Base-by-base conservation (phyloP, 495 filamentous ascomycete genomes). In the Cudoniella acicularis region DNA sequence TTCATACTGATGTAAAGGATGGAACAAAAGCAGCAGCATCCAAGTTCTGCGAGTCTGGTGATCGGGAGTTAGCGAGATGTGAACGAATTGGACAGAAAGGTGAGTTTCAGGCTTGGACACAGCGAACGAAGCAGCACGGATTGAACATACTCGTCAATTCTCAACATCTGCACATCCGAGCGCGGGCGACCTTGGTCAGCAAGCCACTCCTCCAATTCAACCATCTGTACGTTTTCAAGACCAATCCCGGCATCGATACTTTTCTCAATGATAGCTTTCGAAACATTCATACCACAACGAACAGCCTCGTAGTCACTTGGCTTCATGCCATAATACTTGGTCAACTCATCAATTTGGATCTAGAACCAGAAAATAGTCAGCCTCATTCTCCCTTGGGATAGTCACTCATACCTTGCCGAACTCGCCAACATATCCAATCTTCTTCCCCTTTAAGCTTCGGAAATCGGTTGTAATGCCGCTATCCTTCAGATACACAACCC, bases 301-400 rank as follows among this genome's bases (percentile, higher is more conserved):
- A 87, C 79, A 42, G 84, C 85, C 4, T 84, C 87, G 78, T 88
- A 88, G 75, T 87, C 83, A 16, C 78, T 75, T 6, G 83, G 75
- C 9, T 80, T 82, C 84, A 88, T 87, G 69, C 82, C 83, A 70
- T 87, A 87, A 77, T 87, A 79, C 61, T 83, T 83, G 56, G 85
- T 88, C 49, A 88, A 80, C 69, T 88, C 86, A 67, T 88, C 86
- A 63, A 88, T 87, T 73, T 87, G 85, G 66, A 88, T 87, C 82
- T 77, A n/a, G n/a, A n/a, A n/a, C n/a, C n/a, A n/a, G n/a, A n/a
- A n/a, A n/a, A n/a, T n/a, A n/a, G n/a, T n/a, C n/a, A n/a, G n/a
- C n/a, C n/a, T n/a, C n/a, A n/a, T n/a, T n/a, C n/a, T n/a, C n/a
- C n/a, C n/a, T n/a, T n/a, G n/a, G n/a, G n/a, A n/a, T n/a, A n/a